A percentile compares a stretch with the other conserved stretches of the same genome.
Conservation (phyloP, 345 rosid species). For the Lepidium didymum region DNA sequence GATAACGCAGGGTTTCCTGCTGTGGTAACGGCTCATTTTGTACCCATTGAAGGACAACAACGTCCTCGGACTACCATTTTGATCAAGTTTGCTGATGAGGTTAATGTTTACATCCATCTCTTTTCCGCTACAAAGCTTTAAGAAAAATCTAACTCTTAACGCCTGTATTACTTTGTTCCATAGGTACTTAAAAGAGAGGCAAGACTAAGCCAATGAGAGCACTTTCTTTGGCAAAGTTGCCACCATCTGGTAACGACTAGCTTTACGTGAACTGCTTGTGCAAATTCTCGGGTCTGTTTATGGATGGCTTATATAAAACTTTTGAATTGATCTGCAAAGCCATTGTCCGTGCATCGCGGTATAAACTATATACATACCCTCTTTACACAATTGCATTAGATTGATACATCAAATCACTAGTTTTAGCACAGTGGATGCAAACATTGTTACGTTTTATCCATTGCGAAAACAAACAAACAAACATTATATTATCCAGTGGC, state of each 20-base stretch:
- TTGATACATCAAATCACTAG: neutral
- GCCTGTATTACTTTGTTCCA: neutral
- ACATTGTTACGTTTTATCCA: neutral
- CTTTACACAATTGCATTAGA: neutral
- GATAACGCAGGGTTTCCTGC: slow-evolving; percentile 95
- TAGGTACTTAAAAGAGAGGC: slow-evolving; percentile 87
- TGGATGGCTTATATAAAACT: neutral
- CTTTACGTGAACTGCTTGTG: slow-evolving; percentile 13
- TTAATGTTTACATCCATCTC: slow-evolving; percentile 12
- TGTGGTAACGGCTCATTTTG: slow-evolving; percentile 95
- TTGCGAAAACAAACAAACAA: neutral
- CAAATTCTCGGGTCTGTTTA: slow-evolving; percentile 6
- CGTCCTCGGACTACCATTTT: slow-evolving; percentile 95
- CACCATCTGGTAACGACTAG: neutral
- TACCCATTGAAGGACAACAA: slow-evolving; percentile 95
- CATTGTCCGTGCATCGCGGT: slow-evolving; percentile 5
- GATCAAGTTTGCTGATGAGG: slow-evolving; percentile 98
- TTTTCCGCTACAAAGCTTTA: neutral
- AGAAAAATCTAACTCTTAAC: neutral
- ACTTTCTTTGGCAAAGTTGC: neutral
- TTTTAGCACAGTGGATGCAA: neutral
- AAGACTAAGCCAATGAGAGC: slow-evolving; percentile 41
- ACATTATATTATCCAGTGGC: neutral
- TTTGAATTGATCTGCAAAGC: slow-evolving; percentile 5
- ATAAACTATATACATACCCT: slow-evolving; percentile 10